Percentiles rank a stretch among this genome's conserved stretches.
Evolutionary conservation across 1,284 basidiomycete species (phyloP).

Genomic region (Moniliophthora roreri): DNA sequence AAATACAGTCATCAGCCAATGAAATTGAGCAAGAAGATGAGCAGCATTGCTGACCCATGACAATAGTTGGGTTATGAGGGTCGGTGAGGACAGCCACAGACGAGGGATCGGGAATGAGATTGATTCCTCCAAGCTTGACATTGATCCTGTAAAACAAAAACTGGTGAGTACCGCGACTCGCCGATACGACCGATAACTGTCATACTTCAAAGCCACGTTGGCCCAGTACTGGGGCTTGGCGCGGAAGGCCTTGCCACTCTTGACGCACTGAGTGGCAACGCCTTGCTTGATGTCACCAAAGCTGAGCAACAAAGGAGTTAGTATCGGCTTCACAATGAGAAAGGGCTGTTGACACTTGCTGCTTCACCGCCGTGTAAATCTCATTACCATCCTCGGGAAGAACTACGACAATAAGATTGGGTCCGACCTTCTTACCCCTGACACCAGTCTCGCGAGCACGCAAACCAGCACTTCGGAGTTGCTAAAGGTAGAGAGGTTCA

Average conservation of each 20-base stretch:
- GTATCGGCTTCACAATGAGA: conserved; percentile 3
- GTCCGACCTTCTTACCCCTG: conserved; percentile 37
- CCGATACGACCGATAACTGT: conserved; percentile 8
- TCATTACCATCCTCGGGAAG: conserved; percentile 75
- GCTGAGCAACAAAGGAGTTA: conserved; percentile 33
- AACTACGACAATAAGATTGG: conserved; percentile 62
- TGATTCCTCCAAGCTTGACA: conserved; percentile 80
- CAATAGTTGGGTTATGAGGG: conserved; percentile 68
- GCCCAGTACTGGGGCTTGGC: conserved; percentile 76
- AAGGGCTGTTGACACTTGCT: conserved; percentile 45
- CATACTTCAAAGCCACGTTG: conserved; percentile 75
- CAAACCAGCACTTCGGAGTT: conserved; percentile 47
- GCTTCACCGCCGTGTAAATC: conserved; percentile 73
- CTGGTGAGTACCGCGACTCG: conserved; percentile 9
- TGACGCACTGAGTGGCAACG: conserved; percentile 75
- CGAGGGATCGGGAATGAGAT: conserved; percentile 64
- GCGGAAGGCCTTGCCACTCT: conserved; percentile 56
- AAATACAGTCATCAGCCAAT: conserved; percentile 7
- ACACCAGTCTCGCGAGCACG: conserved; percentile 17
- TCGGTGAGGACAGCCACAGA: conserved; percentile 65
- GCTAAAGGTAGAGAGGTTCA: conserved; percentile 26
- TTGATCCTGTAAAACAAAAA: conserved; percentile 61
- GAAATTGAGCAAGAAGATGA: not conserved
- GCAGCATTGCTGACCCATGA: conserved; percentile 54
- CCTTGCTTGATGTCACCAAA: conserved; percentile 72